Evolutionary conservation across 257 asterid species (phyloP), one percentile per base, ranked within the genome.

Genomic region (Catharanthus roseus): DNA sequence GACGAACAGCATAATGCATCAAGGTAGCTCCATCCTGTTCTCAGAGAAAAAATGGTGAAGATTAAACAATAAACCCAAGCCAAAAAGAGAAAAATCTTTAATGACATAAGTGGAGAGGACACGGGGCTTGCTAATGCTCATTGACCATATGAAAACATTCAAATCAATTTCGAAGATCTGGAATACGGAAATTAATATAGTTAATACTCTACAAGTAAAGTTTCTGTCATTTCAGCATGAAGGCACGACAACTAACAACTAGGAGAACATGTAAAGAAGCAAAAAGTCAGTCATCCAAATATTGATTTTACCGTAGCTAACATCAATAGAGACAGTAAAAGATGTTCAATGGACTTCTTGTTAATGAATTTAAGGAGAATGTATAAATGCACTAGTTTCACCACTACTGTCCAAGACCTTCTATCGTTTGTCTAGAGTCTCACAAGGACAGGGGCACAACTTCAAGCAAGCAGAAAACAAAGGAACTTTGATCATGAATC

Each of bases 1-100:
- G 67, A 26, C 83, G 86, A 44, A 89, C 97, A 66, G 97, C 96
- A 81, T 89, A 93, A 81, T 93, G 99, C 92, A 93, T 77, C 82
- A 93, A 88, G 54, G 96, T 86, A 51, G 97, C 99, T 53, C 93
- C 96, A 2, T 83, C 95, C 98, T 93, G 96, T 78, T 57, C 68
- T 74, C 77, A 68, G 55, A 44, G 55, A 36, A 31, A 57, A 80
- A 69, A 61, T 23, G 55, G n/a, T 12, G 28, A 47, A 3, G 60
- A 72, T 10, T 34, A 31, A 28, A 51, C 58, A 47, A 58, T 39
- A 53, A 53, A 16, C 42, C 26, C 51, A 29, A 6, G 41, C 9
- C 13, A 45, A 42, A 74, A 33, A 9, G 13, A 60, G 29, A 54
- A 57, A 26, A 53, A 3, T 45, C 68, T 21, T 54, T 21, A 19